Evolutionary conservation across 176 grass and related monocot genomes (phyloP).

Genomic region (Carex parvula): DNA sequence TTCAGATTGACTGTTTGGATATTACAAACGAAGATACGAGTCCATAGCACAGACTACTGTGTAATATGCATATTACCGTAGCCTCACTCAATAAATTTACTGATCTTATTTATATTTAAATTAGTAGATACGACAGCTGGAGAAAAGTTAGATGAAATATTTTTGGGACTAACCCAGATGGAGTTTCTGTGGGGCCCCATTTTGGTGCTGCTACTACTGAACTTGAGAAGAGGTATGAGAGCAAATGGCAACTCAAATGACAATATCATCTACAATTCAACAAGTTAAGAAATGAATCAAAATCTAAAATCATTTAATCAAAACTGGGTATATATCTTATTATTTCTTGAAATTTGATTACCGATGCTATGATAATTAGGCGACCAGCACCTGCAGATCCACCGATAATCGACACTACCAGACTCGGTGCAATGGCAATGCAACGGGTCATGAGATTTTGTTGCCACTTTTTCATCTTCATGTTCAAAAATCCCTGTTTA

Average conservation of each 20-base stretch:
- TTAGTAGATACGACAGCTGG: neutral
- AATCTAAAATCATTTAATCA: neutral
- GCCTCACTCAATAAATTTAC: too few relatives aligned
- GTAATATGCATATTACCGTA: too few relatives aligned
- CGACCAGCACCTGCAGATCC: conserved; percentile 67
- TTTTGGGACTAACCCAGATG: conserved; percentile 45
- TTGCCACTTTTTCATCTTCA: conserved; percentile 82
- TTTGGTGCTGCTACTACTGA: conserved; percentile 72
- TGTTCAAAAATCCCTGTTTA: conserved; percentile 78
- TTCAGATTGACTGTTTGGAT: too few relatives aligned
- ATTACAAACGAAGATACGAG: too few relatives aligned
- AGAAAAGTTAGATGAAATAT: neutral
- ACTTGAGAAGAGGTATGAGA: conserved; percentile 92
- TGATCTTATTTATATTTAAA: neutral
- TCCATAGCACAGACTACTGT: too few relatives aligned
- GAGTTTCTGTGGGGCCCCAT: conserved; percentile 92
- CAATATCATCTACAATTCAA: conserved; percentile 65
- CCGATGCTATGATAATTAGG: conserved; percentile 89
- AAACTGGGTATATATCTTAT: neutral
- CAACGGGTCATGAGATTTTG: conserved; percentile 81
- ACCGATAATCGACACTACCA: conserved; percentile 68
- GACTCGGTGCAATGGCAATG: conserved; percentile 72
- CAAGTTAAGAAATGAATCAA: neutral
- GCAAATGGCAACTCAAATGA: conserved; percentile 87
- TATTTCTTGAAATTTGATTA: conserved; percentile 20